Evolutionary conservation across 169 alveolate species (phyloP).

Genomic region (Neospora caninum): DNA sequence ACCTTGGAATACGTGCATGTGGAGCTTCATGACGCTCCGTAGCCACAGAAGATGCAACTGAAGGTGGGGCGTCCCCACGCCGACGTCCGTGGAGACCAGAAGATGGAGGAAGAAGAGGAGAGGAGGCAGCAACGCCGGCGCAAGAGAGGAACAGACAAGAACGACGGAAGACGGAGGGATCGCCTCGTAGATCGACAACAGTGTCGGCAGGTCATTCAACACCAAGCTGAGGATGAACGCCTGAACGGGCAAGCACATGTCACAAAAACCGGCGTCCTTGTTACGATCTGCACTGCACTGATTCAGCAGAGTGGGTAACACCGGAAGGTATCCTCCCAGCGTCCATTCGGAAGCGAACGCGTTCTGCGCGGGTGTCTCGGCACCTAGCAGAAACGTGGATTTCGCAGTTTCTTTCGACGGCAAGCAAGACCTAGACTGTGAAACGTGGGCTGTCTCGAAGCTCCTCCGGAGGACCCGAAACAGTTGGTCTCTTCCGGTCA

Average conservation of each 20-base stretch:
- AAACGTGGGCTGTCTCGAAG: too few relatives aligned
- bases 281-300: too few relatives aligned
- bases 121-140: conserved; percentile 74
- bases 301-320: too few relatives aligned
- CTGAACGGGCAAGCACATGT: conserved; percentile 24
- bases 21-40: conserved; percentile 10
- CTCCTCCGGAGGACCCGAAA: too few relatives aligned
- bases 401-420: too few relatives aligned
- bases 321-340: too few relatives aligned
- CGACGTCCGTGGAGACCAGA: conserved; percentile 38
- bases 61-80: conserved; percentile 46
- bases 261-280: background rate
- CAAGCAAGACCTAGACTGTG: too few relatives aligned
- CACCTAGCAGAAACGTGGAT: too few relatives aligned
- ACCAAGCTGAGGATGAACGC: conserved; percentile 74
- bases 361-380: too few relatives aligned
- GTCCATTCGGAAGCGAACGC: too few relatives aligned
- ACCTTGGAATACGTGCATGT: conserved; percentile 65
- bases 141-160: conserved; percentile 64
- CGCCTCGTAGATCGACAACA: conserved; percentile 61
- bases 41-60: conserved; percentile 62
- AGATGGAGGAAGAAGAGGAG: conserved; percentile 67
- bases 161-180: conserved; percentile 66
- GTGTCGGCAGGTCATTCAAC: conserved; percentile 66
- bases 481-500: too few relatives aligned